These are phyloP conservation scores for Mycena galericulata DNA, from an alignment of 768 basidiomycete genomes.

Conservation along the genomic window DNA sequence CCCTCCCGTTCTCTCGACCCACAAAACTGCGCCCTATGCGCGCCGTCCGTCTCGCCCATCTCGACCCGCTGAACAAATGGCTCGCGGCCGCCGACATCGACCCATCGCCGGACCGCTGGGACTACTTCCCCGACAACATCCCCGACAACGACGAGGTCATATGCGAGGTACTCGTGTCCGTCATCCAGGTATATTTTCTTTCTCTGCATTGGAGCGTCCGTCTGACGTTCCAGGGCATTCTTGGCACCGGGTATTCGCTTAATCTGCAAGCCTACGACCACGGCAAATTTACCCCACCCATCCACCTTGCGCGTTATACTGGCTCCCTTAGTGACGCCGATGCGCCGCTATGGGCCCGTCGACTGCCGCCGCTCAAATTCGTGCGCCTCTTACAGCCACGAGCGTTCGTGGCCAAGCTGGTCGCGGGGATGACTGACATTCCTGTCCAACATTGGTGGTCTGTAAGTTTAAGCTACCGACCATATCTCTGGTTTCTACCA, in stretches of 20 bases:
- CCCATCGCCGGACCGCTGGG: background rate
- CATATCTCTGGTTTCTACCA: too few relatives aligned
- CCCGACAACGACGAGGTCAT: background rate
- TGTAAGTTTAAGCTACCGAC: too few relatives aligned
- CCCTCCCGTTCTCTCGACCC: background rate
- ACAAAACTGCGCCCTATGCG: background rate
- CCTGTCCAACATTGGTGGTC: background rate
- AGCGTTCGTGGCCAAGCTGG: background rate
- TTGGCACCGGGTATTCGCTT: background rate
- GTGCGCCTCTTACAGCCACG: background rate
- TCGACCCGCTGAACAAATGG: background rate
- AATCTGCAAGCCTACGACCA: background rate
- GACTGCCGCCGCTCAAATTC: background rate
- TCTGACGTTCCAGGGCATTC: background rate
- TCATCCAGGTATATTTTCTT: background rate
- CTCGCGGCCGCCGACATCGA: background rate
- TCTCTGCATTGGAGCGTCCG: background rate
- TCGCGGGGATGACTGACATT: conserved; percentile 1
- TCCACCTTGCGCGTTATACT: background rate
- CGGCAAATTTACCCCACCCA: background rate
- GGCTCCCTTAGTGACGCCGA: background rate
- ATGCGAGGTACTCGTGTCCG: background rate
- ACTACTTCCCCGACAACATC: background rate
- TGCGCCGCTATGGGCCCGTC: conserved; percentile 4
- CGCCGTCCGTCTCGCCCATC: background rate